These are phyloP conservation scores for Alnus glutinosa DNA, from an alignment of 306 rosid species.

Conservation along the genomic window DNA sequence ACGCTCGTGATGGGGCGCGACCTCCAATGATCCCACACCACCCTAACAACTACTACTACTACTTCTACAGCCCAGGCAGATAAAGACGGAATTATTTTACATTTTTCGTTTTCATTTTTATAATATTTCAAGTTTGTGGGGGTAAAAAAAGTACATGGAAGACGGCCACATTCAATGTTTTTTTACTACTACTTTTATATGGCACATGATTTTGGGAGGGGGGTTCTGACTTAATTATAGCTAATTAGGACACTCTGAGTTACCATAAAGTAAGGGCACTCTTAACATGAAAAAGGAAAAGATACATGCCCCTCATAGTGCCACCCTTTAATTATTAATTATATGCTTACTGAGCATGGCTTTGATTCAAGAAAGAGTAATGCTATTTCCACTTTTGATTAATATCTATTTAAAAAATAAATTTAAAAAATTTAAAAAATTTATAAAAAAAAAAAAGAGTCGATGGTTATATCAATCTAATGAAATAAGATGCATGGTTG, in stretches of 20 bases:
- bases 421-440: too few species aligned
- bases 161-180: background rate
- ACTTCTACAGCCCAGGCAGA: constrained; percentile 35
- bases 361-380: too few species aligned
- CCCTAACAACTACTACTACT: constrained; percentile 9
- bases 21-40: constrained; percentile 38
- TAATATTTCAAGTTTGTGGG: background rate
- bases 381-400: too few species aligned
- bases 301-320: background rate
- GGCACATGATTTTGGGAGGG: background rate
- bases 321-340: background rate
- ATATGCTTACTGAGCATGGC: too few species aligned
- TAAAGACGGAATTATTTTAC: constrained; percentile 33
- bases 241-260: background rate
- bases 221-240: background rate
- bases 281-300: background rate
- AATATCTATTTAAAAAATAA: too few species aligned
- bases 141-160: too few species aligned
- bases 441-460: too few species aligned
- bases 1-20: constrained; percentile 54
- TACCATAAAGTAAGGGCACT: background rate
- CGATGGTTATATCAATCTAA: too few species aligned
- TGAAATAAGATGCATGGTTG: too few species aligned
- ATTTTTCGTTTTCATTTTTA: background rate
- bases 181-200: background rate